A percentile compares a stretch with the other conserved stretches of the same genome.
These are phyloP conservation scores for Jatropha multifida DNA, from an alignment of 441 rosid species.

Conservation along the genomic window DNA sequence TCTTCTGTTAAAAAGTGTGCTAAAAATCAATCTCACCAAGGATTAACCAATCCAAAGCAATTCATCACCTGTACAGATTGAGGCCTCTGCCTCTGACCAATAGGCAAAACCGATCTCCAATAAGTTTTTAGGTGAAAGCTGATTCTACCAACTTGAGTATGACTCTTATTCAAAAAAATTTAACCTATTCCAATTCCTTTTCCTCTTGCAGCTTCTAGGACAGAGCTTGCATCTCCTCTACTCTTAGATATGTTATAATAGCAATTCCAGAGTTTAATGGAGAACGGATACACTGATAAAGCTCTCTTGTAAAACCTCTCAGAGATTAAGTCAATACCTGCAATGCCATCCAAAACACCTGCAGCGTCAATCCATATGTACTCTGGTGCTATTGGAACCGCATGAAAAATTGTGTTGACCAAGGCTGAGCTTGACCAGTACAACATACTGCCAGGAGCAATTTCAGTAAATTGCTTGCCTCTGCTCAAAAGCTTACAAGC, in stretches of 20 bases:
- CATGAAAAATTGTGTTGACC: conserved; percentile 56
- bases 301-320: conserved; percentile 67
- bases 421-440: conserved; percentile 75
- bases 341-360: conserved; percentile 39
- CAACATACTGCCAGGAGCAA: conserved; percentile 42
- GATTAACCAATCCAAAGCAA: neutral
- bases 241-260: conserved; percentile 32
- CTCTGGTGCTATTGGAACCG: conserved; percentile 83
- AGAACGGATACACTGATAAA: conserved; percentile 66
- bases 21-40: conserved; percentile 7
- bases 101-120: conserved; percentile 18
- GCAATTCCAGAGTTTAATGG: conserved; percentile 62
- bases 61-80: conserved; percentile 9
- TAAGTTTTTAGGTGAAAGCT: neutral
- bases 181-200: conserved; percentile 54
- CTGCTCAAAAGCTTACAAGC: conserved; percentile 50
- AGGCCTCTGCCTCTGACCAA: neutral
- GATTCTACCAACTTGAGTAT: conserved; percentile 24
- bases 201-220: conserved; percentile 59
- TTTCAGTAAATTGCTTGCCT: conserved; percentile 24
- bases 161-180: conserved; percentile 2
- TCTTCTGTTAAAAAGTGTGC: conserved; percentile 16
- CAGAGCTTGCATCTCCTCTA: conserved; percentile 29
- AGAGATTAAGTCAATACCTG: conserved; percentile 36
- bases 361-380: conserved; percentile 78